These are phyloP conservation scores for Pachysandra terminalis DNA, from an alignment of 164 flowering plant species.

Conservation along the genomic window DNA sequence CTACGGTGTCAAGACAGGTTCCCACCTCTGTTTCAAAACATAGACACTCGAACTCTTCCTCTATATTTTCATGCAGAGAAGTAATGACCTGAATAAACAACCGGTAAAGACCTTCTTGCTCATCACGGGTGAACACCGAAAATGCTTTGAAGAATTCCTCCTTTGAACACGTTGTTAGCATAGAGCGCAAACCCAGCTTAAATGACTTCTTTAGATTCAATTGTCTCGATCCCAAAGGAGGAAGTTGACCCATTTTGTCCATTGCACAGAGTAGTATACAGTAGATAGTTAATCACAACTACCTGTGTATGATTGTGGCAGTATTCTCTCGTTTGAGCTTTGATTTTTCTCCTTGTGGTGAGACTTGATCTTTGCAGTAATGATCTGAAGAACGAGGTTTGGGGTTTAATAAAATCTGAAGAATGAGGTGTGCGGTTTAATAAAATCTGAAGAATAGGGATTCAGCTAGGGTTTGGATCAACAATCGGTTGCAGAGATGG, in stretches of 20 bases:
- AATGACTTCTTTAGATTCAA: constrained; percentile 48
- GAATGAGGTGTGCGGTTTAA: too few species aligned
- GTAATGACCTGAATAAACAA: constrained; percentile 47
- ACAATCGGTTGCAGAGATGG: too few species aligned
- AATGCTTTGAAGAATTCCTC: constrained; percentile 49
- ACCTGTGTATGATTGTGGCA: too few species aligned
- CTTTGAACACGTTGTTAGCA: constrained; percentile 52
- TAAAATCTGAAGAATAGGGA: too few species aligned
- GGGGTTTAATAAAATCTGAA: too few species aligned
- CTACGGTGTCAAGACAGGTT: constrained; percentile 52
- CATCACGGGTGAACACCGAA: constrained; percentile 30
- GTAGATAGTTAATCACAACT: not conserved
- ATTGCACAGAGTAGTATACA: constrained; percentile 5
- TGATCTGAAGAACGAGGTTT: too few species aligned
- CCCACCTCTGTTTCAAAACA: constrained; percentile 65
- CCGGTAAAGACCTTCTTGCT: constrained; percentile 39
- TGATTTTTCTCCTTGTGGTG: too few species aligned
- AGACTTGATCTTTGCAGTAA: too few species aligned
- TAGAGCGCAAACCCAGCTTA: constrained; percentile 42
- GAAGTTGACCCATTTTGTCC: constrained; percentile 16
- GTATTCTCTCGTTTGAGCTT: too few species aligned
- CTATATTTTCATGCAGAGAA: constrained; percentile 42
- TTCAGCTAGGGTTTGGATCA: too few species aligned
- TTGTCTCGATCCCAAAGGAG: constrained; percentile 32
- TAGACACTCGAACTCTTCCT: constrained; percentile 50